Evolutionary conservation across 2,329 filamentous ascomycete genomes (phyloP).

Genomic region (Colletotrichum lentis): DNA sequence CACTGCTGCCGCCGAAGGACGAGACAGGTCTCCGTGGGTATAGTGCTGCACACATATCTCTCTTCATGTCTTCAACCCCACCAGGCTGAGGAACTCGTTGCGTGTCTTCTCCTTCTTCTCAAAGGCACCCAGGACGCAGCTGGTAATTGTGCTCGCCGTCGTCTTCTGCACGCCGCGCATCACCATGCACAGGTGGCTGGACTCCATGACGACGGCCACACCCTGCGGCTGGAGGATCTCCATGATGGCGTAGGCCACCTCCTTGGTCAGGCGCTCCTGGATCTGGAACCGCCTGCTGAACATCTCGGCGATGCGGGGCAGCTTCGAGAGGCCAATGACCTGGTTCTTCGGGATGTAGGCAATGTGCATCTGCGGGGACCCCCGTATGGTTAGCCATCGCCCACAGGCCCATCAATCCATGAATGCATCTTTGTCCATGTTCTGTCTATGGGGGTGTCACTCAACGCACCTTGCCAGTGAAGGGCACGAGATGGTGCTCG

Average conservation of each 20-base stretch:
- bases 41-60: background rate
- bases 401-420: background rate
- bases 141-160: conserved; percentile 85
- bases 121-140: conserved; percentile 97
- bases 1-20: background rate
- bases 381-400: background rate
- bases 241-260: conserved; percentile 92
- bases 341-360: conserved; percentile 93
- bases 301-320: conserved; percentile 96
- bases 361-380: conserved; percentile 83
- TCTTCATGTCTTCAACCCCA: conserved; percentile 62
- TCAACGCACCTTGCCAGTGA: conserved; percentile 81
- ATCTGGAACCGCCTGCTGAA: conserved; percentile 93
- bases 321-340: conserved; percentile 93
- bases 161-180: conserved; percentile 99
- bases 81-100: conserved; percentile 91
- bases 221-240: conserved; percentile 93
- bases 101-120: conserved; percentile 90
- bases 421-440: too few relatives aligned
- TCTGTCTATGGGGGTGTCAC: background rate
- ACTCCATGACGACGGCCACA: conserved; percentile 97
- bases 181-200: conserved; percentile 96
- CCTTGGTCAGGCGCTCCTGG: conserved; percentile 94
- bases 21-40: conserved; percentile 11
- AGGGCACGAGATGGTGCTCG: conserved; percentile 97